Base-by-base conservation (phyloP, 441 rosid species). In the Erodium trifolium region DNA sequence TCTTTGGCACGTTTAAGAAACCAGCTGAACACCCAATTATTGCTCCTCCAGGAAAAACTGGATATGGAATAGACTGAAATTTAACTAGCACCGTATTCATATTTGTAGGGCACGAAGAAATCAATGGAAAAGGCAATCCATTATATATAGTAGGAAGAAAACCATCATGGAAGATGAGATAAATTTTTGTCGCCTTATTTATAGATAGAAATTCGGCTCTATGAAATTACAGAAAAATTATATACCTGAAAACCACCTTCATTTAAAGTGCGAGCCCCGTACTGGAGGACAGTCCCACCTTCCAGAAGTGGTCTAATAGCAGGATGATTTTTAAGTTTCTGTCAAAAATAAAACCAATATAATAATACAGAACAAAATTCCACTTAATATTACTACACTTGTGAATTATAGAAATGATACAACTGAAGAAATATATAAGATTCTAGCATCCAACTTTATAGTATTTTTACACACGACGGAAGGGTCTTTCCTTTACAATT, bases 21-120 rank as follows among this genome's bases (percentile, higher is more conserved):
- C 99, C 99, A 78, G 99, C 99, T 3, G 97, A 87, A 77, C 97
- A 93, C 73, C 99, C 99, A 67, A 91, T 83, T 71, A 93, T 84
- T 79, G 91, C 96, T 86, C 99, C 97, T 72, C 99, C 99, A 0
- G 96, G 95, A 70, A 93, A 93, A 82, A 89, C 89, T 86, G 99
- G 97, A 83, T 89, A 93, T 8, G 96, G 97, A 85, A 93, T 82
- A 82, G 97, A 91, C 99, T 93, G 99, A 91, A 91, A 88, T 87
- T 83, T 88, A 83, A 86, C 90, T 88, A 84, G 86, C 86, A 93
- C 78, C 88, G 85, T 68, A 81, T 84, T 87, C 88, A 72, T 76
- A 76, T 76, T 74, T 72, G 79, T 74, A 74, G 70, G 63, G 76
- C 71, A 76, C 66, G 68, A 18, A 39, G 74, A 31, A 76, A 63